phyloP scores from a whole-genome alignment of 306 rosid genomes.

The Casuarina cunninghamiana region DNA sequence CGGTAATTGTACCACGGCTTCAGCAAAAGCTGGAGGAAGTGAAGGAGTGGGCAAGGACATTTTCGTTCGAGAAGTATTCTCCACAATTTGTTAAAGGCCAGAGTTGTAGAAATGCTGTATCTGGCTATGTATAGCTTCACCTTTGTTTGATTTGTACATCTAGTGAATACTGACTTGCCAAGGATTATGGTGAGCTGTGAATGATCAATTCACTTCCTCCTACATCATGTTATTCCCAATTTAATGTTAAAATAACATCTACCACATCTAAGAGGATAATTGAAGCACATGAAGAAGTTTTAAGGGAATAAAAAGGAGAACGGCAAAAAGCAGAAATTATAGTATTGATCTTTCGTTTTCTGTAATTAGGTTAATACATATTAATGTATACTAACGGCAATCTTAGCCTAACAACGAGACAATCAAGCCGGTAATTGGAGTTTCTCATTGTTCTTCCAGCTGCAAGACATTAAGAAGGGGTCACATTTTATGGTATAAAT shows the following conservation, averaged over 20 bases:
- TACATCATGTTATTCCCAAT: neutral
- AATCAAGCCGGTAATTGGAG: conserved; percentile 82
- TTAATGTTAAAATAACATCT: neutral
- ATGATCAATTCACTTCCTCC: neutral
- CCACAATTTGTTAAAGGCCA: too few species aligned
- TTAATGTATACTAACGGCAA: conserved; percentile 13
- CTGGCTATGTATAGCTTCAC: too few species aligned
- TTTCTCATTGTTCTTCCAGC: conserved; percentile 86
- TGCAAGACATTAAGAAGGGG: conserved; percentile 39
- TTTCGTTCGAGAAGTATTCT: neutral
- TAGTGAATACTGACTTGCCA: too few species aligned
- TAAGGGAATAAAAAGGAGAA: neutral
- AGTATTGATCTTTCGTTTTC: neutral
- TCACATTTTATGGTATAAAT: neutral
- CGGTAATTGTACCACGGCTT: neutral
- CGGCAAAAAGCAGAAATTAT: neutral
- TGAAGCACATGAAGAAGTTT: neutral
- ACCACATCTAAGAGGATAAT: neutral
- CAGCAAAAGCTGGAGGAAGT: neutral
- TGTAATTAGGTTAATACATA: neutral
- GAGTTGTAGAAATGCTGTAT: too few species aligned
- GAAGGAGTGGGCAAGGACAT: neutral
- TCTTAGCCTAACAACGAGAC: conserved; percentile 20
- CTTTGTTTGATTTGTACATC: too few species aligned
- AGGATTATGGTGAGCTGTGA: neutral